A percentile compares a stretch with the other conserved stretches of the same genome.
Evolutionary conservation across 1,284 basidiomycete species (phyloP).

Genomic region (Ganoderma boninense): DNA sequence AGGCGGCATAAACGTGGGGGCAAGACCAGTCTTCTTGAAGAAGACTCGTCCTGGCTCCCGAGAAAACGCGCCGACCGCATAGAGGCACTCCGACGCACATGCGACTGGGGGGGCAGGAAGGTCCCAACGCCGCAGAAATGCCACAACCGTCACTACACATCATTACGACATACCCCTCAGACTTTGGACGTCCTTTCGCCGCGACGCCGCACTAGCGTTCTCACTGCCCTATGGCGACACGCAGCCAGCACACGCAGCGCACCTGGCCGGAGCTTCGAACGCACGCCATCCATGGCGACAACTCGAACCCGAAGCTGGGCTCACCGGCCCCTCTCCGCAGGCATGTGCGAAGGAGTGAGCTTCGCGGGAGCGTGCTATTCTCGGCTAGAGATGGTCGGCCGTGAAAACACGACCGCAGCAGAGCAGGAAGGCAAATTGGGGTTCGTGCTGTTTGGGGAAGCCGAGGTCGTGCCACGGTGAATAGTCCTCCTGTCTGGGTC

Average conservation of each 20-base stretch:
- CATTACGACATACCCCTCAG: background rate
- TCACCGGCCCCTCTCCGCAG: background rate
- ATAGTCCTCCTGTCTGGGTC: background rate
- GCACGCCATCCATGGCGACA: slow-evolving; percentile 22
- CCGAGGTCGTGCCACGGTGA: background rate
- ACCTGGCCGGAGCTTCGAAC: background rate
- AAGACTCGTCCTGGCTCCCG: background rate
- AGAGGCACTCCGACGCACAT: background rate
- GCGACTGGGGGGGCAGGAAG: background rate
- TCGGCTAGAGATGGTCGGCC: background rate
- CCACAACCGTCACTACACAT: background rate
- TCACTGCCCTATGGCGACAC: background rate
- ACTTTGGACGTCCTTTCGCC: background rate
- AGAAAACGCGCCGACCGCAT: background rate
- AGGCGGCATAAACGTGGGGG: background rate
- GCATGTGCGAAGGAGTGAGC: background rate
- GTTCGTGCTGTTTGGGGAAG: background rate
- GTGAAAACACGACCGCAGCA: background rate
- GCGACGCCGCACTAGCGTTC: background rate
- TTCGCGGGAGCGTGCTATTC: slow-evolving; percentile 1
- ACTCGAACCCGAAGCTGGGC: background rate
- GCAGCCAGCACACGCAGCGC: too few relatives aligned
- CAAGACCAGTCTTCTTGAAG: background rate
- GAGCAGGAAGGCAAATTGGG: background rate
- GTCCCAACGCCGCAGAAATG: background rate